Conservation (phyloP, 768 basidiomycete genomes). For the Floccularia luteovirens region DNA sequence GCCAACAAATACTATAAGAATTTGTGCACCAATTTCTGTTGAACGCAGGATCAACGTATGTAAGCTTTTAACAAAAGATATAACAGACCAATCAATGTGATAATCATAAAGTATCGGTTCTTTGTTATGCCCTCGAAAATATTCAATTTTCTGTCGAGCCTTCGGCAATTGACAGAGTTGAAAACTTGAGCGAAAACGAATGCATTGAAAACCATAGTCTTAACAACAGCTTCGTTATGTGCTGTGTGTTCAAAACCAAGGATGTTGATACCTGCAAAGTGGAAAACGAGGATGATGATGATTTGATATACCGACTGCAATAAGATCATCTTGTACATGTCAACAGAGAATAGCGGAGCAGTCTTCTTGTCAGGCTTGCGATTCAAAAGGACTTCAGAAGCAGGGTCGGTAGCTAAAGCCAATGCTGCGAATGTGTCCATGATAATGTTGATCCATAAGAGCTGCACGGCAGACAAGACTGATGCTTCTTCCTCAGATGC, state of each 20-base stretch:
- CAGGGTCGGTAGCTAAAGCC: slow-evolving; percentile 95
- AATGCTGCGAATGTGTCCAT: slow-evolving; percentile 99
- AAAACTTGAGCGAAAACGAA: slow-evolving; percentile 98
- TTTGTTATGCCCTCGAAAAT: slow-evolving; percentile 75
- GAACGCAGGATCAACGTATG: slow-evolving; percentile 4
- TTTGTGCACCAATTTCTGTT: slow-evolving; percentile 79
- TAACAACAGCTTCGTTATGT: slow-evolving; percentile 41
- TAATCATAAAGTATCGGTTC: slow-evolving; percentile 80
- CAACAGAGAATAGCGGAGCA: slow-evolving; percentile 80
- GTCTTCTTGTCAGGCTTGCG: slow-evolving; percentile 88
- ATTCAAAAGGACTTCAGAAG: slow-evolving; percentile 69
- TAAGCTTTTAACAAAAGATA: not conserved
- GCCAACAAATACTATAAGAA: slow-evolving; percentile 87
- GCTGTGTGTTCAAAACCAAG: slow-evolving; percentile 43
- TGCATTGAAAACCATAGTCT: slow-evolving; percentile 94
- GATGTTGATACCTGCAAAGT: slow-evolving; percentile 74
- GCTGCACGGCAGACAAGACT: slow-evolving; percentile 91
- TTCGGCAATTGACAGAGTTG: slow-evolving; percentile 88
- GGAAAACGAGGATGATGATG: slow-evolving; percentile 76
- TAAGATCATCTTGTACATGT: slow-evolving; percentile 97
- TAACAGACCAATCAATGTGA: slow-evolving; percentile 75
- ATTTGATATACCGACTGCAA: slow-evolving; percentile 88
- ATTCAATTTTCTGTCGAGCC: slow-evolving; percentile 81
- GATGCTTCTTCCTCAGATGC: slow-evolving; percentile 69
- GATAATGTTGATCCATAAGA: slow-evolving; percentile 98